phyloP scores from a whole-genome alignment of 805 yeast genomes.

The Wickerhamiella lipophila region DNA sequence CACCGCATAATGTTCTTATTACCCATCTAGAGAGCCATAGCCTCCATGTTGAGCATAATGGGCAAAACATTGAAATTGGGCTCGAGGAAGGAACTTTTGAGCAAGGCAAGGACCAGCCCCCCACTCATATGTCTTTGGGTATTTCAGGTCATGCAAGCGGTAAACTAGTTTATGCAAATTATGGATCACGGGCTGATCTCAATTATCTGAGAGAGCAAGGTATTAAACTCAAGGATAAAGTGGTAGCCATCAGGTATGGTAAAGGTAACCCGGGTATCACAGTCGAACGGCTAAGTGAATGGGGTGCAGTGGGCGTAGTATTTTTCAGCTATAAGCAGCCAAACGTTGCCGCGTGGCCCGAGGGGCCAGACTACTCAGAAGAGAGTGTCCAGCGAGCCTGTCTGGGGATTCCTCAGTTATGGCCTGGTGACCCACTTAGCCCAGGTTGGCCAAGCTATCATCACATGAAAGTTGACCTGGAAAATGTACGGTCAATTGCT shows the following conservation, averaged over 20 bases:
- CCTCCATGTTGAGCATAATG: constrained; percentile 11
- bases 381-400: constrained; percentile 39
- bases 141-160: constrained; percentile 45
- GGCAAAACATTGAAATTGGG: constrained; percentile 26
- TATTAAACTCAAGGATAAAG: constrained; percentile 36
- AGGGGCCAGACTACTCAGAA: constrained; percentile 29
- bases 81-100: constrained; percentile 13
- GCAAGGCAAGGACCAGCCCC: constrained; percentile 24
- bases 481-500: constrained; percentile 46
- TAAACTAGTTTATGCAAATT: constrained; percentile 48
- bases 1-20: constrained; percentile 41
- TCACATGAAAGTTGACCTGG: constrained; percentile 32
- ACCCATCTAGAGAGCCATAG: constrained; percentile 44
- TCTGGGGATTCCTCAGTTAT: constrained; percentile 36
- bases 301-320: constrained; percentile 52
- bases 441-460: constrained; percentile 59
- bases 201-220: constrained; percentile 24
- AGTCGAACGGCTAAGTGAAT: constrained; percentile 40
- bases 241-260: constrained; percentile 52
- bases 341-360: constrained; percentile 23
- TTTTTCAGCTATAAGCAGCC: constrained; percentile 40
- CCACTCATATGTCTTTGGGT: constrained; percentile 41
- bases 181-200: constrained; percentile 50
- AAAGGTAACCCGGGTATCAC: constrained; percentile 39
- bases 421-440: constrained; percentile 66